phyloP scores from a whole-genome alignment of 495 filamentous ascomycete species.

The Tuber calosporum region DNA sequence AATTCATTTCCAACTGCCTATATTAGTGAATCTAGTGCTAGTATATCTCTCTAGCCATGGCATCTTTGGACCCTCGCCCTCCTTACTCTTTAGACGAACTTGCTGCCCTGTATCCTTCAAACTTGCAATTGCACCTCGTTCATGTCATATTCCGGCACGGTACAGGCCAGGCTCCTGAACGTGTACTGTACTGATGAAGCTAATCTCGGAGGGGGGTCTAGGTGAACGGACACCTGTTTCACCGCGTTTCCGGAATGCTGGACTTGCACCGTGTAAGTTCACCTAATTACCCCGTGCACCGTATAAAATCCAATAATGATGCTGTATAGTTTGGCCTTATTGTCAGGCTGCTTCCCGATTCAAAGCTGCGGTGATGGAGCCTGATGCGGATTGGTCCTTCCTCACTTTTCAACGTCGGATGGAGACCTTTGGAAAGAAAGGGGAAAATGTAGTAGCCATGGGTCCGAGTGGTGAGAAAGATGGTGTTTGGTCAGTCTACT shows the following conservation, averaged over 20 bases:
- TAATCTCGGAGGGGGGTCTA: conserved; percentile 28
- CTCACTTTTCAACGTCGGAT: conserved; percentile 30
- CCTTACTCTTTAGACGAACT: conserved; percentile 81
- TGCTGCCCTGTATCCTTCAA: conserved; percentile 66
- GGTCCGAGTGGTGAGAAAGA: conserved; percentile 7
- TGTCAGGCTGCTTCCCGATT: conserved; percentile 69
- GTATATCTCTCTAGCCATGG: conserved; percentile 51
- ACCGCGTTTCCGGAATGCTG: conserved; percentile 79
- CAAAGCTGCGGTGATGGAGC: conserved; percentile 59
- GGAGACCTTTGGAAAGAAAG: conserved; percentile 32
- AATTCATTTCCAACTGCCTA: background rate
- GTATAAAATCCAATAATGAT: background rate
- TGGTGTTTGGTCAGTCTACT: conserved; percentile 30
- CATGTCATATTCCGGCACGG: conserved; percentile 89
- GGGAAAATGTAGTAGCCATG: conserved; percentile 13
- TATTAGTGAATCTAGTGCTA: background rate
- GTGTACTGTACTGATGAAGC: conserved; percentile 2
- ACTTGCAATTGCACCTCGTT: conserved; percentile 75
- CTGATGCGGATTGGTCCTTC: conserved; percentile 29
- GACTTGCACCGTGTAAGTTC: conserved; percentile 60
- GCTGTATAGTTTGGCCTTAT: conserved; percentile 75
- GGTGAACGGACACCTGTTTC: conserved; percentile 80
- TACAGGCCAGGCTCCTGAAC: conserved; percentile 35
- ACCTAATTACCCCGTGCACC: conserved; percentile 12
- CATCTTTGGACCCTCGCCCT: conserved; percentile 62